Percentiles rank a stretch among this genome's conserved stretches.
Conservation (phyloP, 495 filamentous ascomycete genomes). For the Daldinia loculata region DNA sequence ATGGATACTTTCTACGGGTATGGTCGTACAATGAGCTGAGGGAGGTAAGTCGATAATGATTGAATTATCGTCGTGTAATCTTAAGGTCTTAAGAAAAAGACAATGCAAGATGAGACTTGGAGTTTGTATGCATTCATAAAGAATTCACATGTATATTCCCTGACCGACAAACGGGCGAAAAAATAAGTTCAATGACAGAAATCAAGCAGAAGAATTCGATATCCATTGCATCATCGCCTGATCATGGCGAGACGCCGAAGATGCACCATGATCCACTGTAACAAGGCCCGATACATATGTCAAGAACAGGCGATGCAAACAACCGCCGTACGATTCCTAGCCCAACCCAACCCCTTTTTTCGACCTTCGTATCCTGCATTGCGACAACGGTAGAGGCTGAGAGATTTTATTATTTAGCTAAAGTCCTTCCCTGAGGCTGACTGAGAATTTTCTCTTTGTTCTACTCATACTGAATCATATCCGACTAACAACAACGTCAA, state of each 20-base stretch:
- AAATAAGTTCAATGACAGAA: constrained; percentile 1
- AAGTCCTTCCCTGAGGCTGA: neutral
- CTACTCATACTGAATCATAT: constrained; percentile 3
- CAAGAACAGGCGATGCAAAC: constrained; percentile 37
- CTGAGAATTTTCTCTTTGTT: constrained; percentile 16
- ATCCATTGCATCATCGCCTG: constrained; percentile 46
- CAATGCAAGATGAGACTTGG: constrained; percentile 10
- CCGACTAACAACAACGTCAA: constrained; percentile 3
- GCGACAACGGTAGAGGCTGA: constrained; percentile 21
- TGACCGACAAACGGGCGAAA: constrained; percentile 1
- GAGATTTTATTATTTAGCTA: constrained; percentile 25
- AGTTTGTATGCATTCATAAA: neutral
- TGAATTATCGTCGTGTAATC: neutral
- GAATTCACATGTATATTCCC: constrained; percentile 9
- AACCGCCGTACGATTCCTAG: constrained; percentile 35
- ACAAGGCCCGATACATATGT: constrained; percentile 39
- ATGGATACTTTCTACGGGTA: neutral
- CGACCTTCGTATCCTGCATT: constrained; percentile 26
- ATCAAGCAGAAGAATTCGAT: constrained; percentile 1
- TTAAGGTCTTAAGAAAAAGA: constrained; percentile 12
- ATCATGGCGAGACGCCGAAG: constrained; percentile 41
- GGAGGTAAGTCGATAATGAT: neutral
- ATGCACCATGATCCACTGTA: constrained; percentile 41
- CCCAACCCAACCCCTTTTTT: constrained; percentile 1
- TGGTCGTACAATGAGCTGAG: neutral